Percentiles rank a stretch among this genome's conserved stretches.
Conservation (phyloP, 257 asterid species). For the Apocynum venetum region DNA sequence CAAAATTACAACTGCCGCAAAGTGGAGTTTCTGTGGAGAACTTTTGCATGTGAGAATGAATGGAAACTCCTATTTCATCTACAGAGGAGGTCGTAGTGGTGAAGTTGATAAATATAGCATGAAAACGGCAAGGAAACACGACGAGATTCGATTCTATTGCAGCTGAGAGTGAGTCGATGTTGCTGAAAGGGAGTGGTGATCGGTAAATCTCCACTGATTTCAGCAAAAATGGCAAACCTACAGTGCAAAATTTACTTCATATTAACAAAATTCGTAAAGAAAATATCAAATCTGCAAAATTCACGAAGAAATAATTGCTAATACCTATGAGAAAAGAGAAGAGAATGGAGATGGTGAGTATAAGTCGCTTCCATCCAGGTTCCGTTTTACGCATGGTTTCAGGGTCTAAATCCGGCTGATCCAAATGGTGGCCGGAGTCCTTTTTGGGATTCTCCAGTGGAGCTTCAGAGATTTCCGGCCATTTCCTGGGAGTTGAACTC, state of each 20-base stretch:
- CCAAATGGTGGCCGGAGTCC: not conserved
- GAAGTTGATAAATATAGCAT: conserved; percentile 51
- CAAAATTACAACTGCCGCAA: conserved; percentile 57
- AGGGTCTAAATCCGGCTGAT: conserved; percentile 28
- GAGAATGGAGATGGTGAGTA: conserved; percentile 66
- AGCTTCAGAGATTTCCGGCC: conserved; percentile 61
- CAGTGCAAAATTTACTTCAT: not conserved
- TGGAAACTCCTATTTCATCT: conserved; percentile 45
- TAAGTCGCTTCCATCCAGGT: conserved; percentile 79
- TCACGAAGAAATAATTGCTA: not conserved
- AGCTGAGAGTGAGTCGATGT: conserved; percentile 62
- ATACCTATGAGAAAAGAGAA: conserved; percentile 70
- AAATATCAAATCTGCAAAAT: not conserved
- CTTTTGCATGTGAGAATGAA: conserved; percentile 45
- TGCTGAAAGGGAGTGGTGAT: conserved; percentile 84
- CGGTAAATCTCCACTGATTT: conserved; percentile 87
- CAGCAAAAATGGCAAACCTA: conserved; percentile 70
- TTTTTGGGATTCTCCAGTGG: conserved; percentile 21
- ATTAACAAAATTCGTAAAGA: not conserved
- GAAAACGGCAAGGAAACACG: conserved; percentile 70
- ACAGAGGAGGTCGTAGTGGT: conserved; percentile 23
- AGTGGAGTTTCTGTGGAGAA: conserved; percentile 33
- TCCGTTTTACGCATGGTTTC: conserved; percentile 61
- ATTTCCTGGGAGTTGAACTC: conserved; percentile 1
- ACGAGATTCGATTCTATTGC: conserved; percentile 55